A percentile compares a stretch with the other conserved stretches of the same genome.
These are phyloP conservation scores for slime mould (Dictyostelium discoideum) DNA, from an alignment of 78 protist species.

Conservation along the genomic window DNA sequence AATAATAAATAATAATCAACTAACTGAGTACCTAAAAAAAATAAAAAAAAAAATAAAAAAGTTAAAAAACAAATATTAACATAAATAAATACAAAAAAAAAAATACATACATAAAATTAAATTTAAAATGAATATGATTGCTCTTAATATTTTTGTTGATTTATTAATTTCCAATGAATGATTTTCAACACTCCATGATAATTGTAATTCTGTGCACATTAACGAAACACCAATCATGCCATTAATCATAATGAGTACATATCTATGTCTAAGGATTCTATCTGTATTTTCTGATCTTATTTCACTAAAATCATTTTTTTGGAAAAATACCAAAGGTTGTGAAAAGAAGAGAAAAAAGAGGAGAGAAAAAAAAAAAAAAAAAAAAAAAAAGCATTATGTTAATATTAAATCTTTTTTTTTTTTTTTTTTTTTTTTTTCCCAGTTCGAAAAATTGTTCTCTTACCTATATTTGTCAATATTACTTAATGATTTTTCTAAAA, in stretches of 20 bases:
- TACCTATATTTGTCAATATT: not conserved
- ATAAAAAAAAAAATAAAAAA: not conserved
- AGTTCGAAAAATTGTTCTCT: not conserved
- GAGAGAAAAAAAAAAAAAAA: not conserved
- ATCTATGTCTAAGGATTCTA: slow-evolving; percentile 11
- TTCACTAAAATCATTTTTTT: not conserved
- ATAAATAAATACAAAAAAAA: not conserved
- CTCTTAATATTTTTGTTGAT: slow-evolving; percentile 25
- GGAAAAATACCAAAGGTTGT: not conserved
- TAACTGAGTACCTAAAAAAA: slow-evolving; percentile 17
- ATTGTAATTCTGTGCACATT: slow-evolving; percentile 54
- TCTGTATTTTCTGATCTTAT: slow-evolving; percentile 23
- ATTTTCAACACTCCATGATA: slow-evolving; percentile 22
- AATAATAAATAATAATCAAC: slow-evolving; percentile 59
- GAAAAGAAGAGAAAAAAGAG: no score
- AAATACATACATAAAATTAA: slow-evolving; percentile 34
- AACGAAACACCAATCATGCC: slow-evolving; percentile 49
- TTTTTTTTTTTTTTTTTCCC: not conserved
- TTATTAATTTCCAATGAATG: not conserved
- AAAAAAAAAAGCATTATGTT: not conserved
- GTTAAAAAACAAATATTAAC: not conserved
- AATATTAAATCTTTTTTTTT: not conserved
- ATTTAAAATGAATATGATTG: not conserved
- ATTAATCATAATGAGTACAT: slow-evolving; percentile 33
- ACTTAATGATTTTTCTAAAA: not conserved